Conservation (phyloP, 83 land plant genomes). For the Picea abies region DNA sequence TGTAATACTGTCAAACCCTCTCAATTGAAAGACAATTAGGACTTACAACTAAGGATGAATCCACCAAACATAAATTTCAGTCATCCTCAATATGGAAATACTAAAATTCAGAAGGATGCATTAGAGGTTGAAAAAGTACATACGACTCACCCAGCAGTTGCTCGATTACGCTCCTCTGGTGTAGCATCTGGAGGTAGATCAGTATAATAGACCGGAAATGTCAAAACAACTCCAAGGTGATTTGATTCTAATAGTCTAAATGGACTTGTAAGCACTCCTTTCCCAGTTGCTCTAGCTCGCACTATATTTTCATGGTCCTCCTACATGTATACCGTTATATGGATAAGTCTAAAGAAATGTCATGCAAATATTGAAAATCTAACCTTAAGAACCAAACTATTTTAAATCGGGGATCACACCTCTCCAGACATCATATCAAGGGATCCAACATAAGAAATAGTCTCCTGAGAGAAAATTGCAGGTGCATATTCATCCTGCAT, state of each 20-base stretch:
- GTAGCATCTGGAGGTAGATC: slow-evolving; percentile 51
- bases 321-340: slow-evolving; percentile 19
- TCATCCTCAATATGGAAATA: slow-evolving; percentile 32
- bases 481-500: slow-evolving; percentile 89
- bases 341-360: no score
- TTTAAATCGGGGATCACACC: slow-evolving; percentile 24
- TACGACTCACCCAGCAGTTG: slow-evolving; percentile 46
- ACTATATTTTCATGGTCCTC: slow-evolving; percentile 62
- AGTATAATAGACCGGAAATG: slow-evolving; percentile 53
- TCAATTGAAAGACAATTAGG: no score
- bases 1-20: no score
- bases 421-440: slow-evolving; percentile 88
- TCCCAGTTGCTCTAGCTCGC: slow-evolving; percentile 64
- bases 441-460: slow-evolving; percentile 65
- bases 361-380: no score
- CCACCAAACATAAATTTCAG: slow-evolving; percentile 62
- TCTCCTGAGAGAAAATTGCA: slow-evolving; percentile 86
- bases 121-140: neutral
- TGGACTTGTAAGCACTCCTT: slow-evolving; percentile 65
- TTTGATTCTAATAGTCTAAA: slow-evolving; percentile 62
- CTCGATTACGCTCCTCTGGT: slow-evolving; percentile 47
- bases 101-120: neutral
- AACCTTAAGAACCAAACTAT: neutral
- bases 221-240: slow-evolving; percentile 63
- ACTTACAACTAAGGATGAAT: no score